Evolutionary conservation across 345 rosid genomes (phyloP).

Genomic region (Bretschneidera sinensis): DNA sequence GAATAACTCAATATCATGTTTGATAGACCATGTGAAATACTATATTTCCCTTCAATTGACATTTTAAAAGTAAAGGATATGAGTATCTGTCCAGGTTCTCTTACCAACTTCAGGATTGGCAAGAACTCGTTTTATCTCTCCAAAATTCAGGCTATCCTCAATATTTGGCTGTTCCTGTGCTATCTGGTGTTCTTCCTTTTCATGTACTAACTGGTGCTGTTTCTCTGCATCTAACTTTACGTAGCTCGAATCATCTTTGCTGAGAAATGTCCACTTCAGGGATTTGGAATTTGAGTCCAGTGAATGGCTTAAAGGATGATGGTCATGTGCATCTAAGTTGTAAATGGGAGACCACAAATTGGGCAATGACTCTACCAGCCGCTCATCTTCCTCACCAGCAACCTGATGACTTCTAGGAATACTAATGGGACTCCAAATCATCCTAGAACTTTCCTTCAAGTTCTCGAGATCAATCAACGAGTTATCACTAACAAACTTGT

Average conservation of each 20-base stretch:
- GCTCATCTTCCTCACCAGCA: constrained; percentile 27
- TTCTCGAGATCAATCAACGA: constrained; percentile 24
- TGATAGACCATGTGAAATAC: too few species aligned
- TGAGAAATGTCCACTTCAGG: constrained; percentile 30
- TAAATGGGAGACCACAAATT: constrained; percentile 32
- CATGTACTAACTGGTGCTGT: constrained; percentile 17
- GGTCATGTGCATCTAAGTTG: constrained; percentile 24
- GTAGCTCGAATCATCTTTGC: constrained; percentile 30
- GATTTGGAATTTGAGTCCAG: constrained; percentile 42
- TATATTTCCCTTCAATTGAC: too few species aligned
- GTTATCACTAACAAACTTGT: constrained; percentile 19
- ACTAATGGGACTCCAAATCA: constrained; percentile 40
- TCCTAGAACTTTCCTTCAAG: constrained; percentile 22
- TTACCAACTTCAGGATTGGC: constrained; percentile 59
- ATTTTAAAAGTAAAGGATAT: neutral
- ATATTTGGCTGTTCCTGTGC: constrained; percentile 16
- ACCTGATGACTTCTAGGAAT: constrained; percentile 32
- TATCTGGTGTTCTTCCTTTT: constrained; percentile 14
- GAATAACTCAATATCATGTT: neutral
- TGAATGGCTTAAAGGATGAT: constrained; percentile 54
- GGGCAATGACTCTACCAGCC: constrained; percentile 67
- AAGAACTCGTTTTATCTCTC: constrained; percentile 28
- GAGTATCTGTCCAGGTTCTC: constrained; percentile 14
- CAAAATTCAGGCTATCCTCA: constrained; percentile 31
- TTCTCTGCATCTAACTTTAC: constrained; percentile 26